phyloP scores from a whole-genome alignment of 140 eudicot species.

The Stevia rebaudiana region DNA sequence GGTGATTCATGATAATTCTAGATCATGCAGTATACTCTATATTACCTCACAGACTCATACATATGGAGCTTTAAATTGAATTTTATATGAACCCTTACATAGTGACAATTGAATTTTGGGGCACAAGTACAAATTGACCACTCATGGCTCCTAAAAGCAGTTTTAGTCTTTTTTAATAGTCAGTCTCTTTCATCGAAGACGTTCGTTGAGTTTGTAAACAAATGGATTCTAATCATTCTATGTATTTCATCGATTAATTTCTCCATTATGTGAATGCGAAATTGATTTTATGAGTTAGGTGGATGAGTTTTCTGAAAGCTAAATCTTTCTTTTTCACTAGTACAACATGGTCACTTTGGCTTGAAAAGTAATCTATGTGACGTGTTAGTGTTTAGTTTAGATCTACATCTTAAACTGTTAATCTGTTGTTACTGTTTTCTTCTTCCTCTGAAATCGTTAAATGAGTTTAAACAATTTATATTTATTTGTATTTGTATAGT shows the following conservation, averaged over 20 bases:
- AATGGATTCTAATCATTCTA: too few relatives aligned
- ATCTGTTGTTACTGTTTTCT: neutral
- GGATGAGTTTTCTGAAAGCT: neutral
- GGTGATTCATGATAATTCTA: neutral
- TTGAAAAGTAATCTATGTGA: neutral
- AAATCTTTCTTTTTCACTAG: neutral
- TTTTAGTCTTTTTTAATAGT: neutral
- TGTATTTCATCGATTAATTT: too few relatives aligned
- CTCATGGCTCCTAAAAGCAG: neutral
- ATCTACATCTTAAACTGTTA: neutral
- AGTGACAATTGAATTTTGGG: too few relatives aligned
- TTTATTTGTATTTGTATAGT: conserved; percentile 37
- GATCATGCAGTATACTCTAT: too few relatives aligned
- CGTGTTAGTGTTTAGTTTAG: neutral
- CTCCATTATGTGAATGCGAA: too few relatives aligned
- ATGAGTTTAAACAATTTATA: neutral
- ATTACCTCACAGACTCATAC: neutral
- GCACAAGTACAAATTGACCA: neutral
- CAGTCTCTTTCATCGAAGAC: neutral
- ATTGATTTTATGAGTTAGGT: too few relatives aligned
- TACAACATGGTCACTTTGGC: neutral
- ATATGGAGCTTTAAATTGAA: too few relatives aligned
- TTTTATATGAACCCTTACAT: too few relatives aligned
- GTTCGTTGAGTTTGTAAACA: neutral
- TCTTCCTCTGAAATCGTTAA: neutral